phyloP scores from a whole-genome alignment of 805 yeast genomes.

The Sugiyamaella chiloensis region DNA sequence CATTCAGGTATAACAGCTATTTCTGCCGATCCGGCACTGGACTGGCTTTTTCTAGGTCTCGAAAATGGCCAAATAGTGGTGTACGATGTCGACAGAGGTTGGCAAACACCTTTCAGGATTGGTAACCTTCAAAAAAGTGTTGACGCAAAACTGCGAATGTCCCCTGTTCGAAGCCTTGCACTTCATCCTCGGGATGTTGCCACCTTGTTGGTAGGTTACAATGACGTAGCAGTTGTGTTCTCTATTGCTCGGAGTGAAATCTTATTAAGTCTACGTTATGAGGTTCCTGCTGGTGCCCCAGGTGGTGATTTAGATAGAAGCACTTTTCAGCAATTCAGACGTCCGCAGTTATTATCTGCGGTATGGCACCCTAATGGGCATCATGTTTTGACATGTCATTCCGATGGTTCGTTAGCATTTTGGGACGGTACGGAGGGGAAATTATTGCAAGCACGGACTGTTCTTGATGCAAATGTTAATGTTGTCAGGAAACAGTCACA shows the following conservation, averaged over 20 bases:
- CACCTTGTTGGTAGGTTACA: constrained; percentile 67
- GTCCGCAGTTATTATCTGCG: constrained; percentile 50
- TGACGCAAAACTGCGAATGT: constrained; percentile 53
- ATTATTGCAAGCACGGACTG: constrained; percentile 67
- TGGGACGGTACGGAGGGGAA: constrained; percentile 89
- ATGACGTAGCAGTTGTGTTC: constrained; percentile 64
- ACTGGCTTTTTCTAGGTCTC: constrained; percentile 80
- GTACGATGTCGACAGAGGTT: constrained; percentile 79
- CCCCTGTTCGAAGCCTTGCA: constrained; percentile 64
- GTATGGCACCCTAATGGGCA: constrained; percentile 92
- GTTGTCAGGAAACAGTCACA: constrained; percentile 37
- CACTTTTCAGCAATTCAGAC: constrained; percentile 28
- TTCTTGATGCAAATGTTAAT: constrained; percentile 64
- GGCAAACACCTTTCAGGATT: constrained; percentile 59
- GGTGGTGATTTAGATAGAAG: constrained; percentile 54
- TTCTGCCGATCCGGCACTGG: constrained; percentile 82
- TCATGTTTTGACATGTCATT: constrained; percentile 74
- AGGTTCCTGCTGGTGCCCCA: constrained; percentile 62
- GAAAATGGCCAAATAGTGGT: constrained; percentile 68
- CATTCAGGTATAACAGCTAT: constrained; percentile 66
- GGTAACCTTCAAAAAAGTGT: constrained; percentile 68
- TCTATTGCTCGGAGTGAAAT: constrained; percentile 57
- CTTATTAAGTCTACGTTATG: constrained; percentile 59
- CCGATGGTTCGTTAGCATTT: constrained; percentile 79
- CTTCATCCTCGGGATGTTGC: constrained; percentile 92